Conservation (phyloP, 495 filamentous ascomycete genomes). For the Pseudomonodictys pantanalensis region DNA sequence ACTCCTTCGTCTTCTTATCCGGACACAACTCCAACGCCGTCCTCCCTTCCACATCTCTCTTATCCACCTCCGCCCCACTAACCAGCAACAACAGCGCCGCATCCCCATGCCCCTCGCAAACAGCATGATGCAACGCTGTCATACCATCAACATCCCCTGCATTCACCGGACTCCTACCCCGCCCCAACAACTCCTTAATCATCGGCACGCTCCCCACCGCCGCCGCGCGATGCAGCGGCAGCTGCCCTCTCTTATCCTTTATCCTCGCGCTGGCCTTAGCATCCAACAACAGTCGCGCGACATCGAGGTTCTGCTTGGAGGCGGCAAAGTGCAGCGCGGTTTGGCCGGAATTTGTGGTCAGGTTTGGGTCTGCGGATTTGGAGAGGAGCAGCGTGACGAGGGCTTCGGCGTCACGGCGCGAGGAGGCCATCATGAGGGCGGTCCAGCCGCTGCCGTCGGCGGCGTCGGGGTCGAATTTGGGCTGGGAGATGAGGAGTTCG, state of each 20-base stretch:
- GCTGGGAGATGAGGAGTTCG: conserved; percentile 62
- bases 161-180: conserved; percentile 74
- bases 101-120: conserved; percentile 92
- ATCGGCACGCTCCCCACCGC: conserved; percentile 86
- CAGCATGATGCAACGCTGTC: conserved; percentile 86
- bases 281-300: conserved; percentile 71
- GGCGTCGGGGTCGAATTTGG: conserved; percentile 82
- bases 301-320: conserved; percentile 81
- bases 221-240: conserved; percentile 86
- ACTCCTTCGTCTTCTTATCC: conserved; percentile 73
- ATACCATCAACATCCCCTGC: conserved; percentile 79
- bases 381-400: conserved; percentile 71
- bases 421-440: conserved; percentile 87
- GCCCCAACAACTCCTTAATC: conserved; percentile 71
- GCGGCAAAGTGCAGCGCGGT: conserved; percentile 89
- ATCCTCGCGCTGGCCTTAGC: conserved; percentile 77
- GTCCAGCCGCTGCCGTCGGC: conserved; percentile 92
- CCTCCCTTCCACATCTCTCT: conserved; percentile 67
- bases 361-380: conserved; percentile 79
- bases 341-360: conserved; percentile 57
- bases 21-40: conserved; percentile 81
- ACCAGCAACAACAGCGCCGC: conserved; percentile 78
- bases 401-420: conserved; percentile 65
- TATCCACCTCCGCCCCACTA: conserved; percentile 78
- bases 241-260: conserved; percentile 80